Percentiles rank a stretch among this genome's conserved stretches.
Evolutionary conservation across 208 protist species (phyloP).

Genomic region (Trypanosoma melophagium): DNA sequence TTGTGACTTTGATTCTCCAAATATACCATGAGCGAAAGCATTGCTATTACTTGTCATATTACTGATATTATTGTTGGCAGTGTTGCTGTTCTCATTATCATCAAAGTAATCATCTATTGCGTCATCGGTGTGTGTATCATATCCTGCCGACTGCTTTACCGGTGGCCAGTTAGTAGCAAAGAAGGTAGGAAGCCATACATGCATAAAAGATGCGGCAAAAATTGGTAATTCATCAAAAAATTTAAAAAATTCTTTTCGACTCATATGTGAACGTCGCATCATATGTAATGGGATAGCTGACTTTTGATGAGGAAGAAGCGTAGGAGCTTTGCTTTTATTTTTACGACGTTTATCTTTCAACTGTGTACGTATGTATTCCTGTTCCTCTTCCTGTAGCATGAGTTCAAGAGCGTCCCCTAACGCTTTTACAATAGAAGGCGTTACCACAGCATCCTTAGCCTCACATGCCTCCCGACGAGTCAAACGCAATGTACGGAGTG

Average conservation of each 20-base stretch:
- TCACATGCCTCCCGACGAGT: constrained; percentile 38
- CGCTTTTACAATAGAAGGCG: constrained; percentile 65
- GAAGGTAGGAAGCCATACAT: constrained; percentile 58
- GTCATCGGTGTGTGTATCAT: not conserved
- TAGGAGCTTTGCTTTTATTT: constrained; percentile 27
- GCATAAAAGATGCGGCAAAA: constrained; percentile 61
- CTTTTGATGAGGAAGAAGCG: constrained; percentile 51
- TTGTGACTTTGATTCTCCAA: not conserved
- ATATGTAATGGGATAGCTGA: constrained; percentile 66
- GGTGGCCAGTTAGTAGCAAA: constrained; percentile 24
- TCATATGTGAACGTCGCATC: constrained; percentile 72
- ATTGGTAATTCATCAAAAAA: constrained; percentile 75
- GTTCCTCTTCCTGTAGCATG: constrained; percentile 65
- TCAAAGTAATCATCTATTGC: not conserved
- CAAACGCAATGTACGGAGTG: constrained; percentile 38
- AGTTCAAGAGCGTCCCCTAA: constrained; percentile 58
- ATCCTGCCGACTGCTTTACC: constrained; percentile 2
- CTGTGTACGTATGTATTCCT: constrained; percentile 48
- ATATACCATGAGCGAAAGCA: not conserved
- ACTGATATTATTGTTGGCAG: not conserved
- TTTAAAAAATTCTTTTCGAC: constrained; percentile 47
- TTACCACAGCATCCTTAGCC: constrained; percentile 26
- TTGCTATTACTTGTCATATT: too few relatives aligned
- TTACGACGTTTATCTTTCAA: constrained; percentile 38
- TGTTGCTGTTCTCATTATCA: not conserved